phyloP scores from a whole-genome alignment of 768 basidiomycete genomes.

The Leccinum subtestaceum region DNA sequence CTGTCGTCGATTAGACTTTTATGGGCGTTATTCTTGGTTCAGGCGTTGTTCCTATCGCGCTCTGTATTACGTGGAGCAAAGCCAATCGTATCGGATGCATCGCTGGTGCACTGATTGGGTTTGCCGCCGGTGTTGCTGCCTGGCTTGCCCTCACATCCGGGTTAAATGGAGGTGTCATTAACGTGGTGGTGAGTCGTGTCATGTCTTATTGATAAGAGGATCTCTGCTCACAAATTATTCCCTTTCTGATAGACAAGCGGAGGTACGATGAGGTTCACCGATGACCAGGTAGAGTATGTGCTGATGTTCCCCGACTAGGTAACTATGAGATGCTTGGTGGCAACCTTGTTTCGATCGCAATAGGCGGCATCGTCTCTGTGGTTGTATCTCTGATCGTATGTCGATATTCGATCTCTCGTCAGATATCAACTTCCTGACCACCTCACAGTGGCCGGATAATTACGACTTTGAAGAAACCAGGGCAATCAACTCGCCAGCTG shows the following conservation, averaged over 20 bases:
- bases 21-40: slow-evolving; percentile 87
- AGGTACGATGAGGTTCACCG: slow-evolving; percentile 40
- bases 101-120: slow-evolving; percentile 66
- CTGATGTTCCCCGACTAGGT: slow-evolving; percentile 22
- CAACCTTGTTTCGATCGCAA: slow-evolving; percentile 80
- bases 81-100: slow-evolving; percentile 87
- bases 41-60: slow-evolving; percentile 83
- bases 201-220: neutral
- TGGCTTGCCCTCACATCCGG: slow-evolving; percentile 83
- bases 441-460: slow-evolving; percentile 66
- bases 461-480: slow-evolving; percentile 82
- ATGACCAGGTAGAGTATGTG: neutral
- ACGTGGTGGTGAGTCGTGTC: slow-evolving; percentile 51
- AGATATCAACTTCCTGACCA: neutral
- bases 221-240: neutral
- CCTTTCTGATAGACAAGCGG: slow-evolving; percentile 41
- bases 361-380: slow-evolving; percentile 75
- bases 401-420: neutral
- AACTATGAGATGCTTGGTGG: slow-evolving; percentile 82
- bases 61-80: slow-evolving; percentile 80
- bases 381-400: slow-evolving; percentile 61
- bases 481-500: slow-evolving; percentile 55
- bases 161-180: slow-evolving; percentile 68
- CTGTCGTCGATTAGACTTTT: slow-evolving; percentile 53
- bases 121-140: slow-evolving; percentile 65